These are phyloP conservation scores for Isoetes taiwanensis DNA, from an alignment of 75 land plant genomes.

Conservation along the genomic window DNA sequence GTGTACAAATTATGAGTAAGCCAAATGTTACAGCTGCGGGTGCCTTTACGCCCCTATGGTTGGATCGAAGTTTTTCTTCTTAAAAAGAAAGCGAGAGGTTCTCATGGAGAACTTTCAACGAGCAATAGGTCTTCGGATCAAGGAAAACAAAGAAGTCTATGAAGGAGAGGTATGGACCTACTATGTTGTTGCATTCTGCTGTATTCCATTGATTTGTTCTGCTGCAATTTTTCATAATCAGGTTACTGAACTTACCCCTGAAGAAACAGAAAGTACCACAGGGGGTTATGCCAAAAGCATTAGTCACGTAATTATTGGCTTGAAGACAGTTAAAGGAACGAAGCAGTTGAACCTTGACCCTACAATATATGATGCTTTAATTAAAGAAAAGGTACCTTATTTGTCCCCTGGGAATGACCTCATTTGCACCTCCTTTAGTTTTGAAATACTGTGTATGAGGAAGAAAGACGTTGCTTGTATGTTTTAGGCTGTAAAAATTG, in stretches of 20 bases:
- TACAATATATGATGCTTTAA: conserved; percentile 91
- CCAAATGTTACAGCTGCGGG: too few species aligned
- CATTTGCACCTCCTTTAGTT: too few species aligned
- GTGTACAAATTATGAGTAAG: too few species aligned
- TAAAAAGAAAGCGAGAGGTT: conserved; percentile 93
- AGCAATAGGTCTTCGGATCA: conserved; percentile 89
- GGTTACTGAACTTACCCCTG: conserved; percentile 98
- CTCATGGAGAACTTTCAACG: conserved; percentile 96
- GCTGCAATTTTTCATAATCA: conserved; percentile 9
- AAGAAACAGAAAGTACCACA: conserved; percentile 80
- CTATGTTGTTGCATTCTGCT: too few species aligned
- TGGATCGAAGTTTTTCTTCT: conserved; percentile 93
- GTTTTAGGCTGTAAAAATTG: too few species aligned
- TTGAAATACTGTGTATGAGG: too few species aligned
- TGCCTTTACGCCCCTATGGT: conserved; percentile 99
- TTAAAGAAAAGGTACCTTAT: conserved; percentile 86
- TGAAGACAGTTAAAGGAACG: conserved; percentile 93
- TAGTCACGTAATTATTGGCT: conserved; percentile 87
- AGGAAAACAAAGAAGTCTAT: conserved; percentile 95
- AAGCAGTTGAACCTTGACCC: conserved; percentile 96
- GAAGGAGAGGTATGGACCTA: conserved; percentile 98
- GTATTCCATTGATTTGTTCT: too few species aligned
- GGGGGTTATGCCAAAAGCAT: conserved; percentile 98
- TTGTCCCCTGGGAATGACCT: too few species aligned
- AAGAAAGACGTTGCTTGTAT: too few species aligned